Evolutionary conservation across 176 grass and related monocot species (phyloP), one percentile per base, ranked within the genome.

Genomic region (Neostapfia colusana): DNA sequence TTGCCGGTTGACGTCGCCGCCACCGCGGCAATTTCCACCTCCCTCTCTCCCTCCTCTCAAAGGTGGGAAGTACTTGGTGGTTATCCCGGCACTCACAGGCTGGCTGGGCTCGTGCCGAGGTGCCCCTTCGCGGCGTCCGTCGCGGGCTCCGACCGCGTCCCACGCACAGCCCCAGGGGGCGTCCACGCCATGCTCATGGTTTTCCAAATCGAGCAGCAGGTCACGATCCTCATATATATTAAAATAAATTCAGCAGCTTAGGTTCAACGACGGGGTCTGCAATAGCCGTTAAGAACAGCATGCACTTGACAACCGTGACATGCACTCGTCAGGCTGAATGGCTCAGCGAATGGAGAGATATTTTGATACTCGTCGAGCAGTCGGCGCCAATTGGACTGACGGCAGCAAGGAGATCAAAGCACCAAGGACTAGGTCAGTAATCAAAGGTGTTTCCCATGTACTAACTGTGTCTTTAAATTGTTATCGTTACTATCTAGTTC

Each of bases 121-220:
- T 82, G 80, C 59, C 79, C 27, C 4, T 70, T 37, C 2, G 59
- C 58, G 37, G 38, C 53, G 71, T 21, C 36, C 46, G 10, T 37
- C 28, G 45, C 11, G 9, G 27, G 17, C 28, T 54, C 28, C 11
- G 10, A 24, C 15, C 25, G 9, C 31, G 16, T 23, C 4, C 55
- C 38, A 20, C 37, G 20, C 23, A 4, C 54, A 27, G 17, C 57
- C 5, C 2, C 73, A 77, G 50, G 60, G n/a, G 59, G 20, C 42
- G n/a, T 21, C 17, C 17, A 35, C 5, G 0, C 45, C 2, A 49
- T 16, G 28, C 28, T 34, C 46, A 37, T 38, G 20, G 3, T 23
- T 39, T 49, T 10, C 27, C 10, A 65, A 53, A 25, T 3, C 45
- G 45, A 40, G n/a, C 46, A 18, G 44, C 46, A 39, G 44, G 66